These are phyloP conservation scores for Zelopaecilomyces penicillatus DNA, from an alignment of 2,329 filamentous ascomycete genomes.

Conservation along the genomic window DNA sequence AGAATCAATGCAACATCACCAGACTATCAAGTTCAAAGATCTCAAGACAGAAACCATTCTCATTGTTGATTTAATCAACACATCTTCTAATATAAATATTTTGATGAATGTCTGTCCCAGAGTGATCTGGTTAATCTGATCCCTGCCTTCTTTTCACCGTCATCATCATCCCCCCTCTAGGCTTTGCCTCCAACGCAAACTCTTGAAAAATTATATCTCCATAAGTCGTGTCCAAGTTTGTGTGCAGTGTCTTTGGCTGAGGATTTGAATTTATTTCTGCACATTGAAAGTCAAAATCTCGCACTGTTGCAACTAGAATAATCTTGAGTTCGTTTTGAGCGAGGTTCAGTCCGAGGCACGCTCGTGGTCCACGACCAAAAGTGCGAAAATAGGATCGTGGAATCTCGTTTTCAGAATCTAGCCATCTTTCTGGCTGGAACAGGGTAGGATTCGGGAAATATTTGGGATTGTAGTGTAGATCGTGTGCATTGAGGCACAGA, in stretches of 20 bases:
- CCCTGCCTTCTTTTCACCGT: constrained; percentile 6
- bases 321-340: constrained; percentile 26
- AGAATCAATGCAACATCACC: too few species aligned
- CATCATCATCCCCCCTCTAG: constrained; percentile 16
- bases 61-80: too few species aligned
- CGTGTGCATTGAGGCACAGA: constrained; percentile 11
- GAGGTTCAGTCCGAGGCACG: constrained; percentile 29
- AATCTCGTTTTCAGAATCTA: constrained; percentile 12
- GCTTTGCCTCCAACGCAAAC: constrained; percentile 13
- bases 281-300: constrained; percentile 19
- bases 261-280: constrained; percentile 11
- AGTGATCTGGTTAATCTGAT: too few species aligned
- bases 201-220: constrained; percentile 15
- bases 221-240: constrained; percentile 16
- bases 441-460: constrained; percentile 29
- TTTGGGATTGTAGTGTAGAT: constrained; percentile 21
- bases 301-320: constrained; percentile 13
- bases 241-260: constrained; percentile 13
- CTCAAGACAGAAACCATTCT: too few species aligned
- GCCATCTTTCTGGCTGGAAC: constrained; percentile 37
- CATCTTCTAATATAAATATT: too few species aligned
- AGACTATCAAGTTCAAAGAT: too few species aligned
- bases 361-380: constrained; percentile 29
- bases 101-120: too few species aligned
- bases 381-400: constrained; percentile 14